phyloP scores from a whole-genome alignment of 73 alveolate species.

The Uronychia binucleata region DNA sequence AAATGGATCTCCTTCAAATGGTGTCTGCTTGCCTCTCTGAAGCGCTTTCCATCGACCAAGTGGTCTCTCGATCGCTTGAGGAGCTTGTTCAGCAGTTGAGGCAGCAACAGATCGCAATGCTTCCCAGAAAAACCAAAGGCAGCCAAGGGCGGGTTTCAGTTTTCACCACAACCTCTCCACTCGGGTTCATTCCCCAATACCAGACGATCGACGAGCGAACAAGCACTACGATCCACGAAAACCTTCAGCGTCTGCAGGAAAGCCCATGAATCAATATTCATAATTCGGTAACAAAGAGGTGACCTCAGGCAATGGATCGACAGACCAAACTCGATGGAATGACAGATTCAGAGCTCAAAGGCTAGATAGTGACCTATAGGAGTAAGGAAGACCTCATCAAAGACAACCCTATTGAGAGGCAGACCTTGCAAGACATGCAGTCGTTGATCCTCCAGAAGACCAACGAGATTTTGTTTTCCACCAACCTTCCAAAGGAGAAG shows the following conservation, averaged over 20 bases:
- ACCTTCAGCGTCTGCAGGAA: too few species aligned
- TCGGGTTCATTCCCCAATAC: neutral
- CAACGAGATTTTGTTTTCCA: neutral
- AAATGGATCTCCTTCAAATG: neutral
- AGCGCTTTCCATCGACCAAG: neutral
- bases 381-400: neutral
- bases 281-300: neutral
- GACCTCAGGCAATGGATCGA: too few species aligned
- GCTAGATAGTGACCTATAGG: neutral
- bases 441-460: neutral
- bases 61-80: neutral
- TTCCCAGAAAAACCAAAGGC: neutral
- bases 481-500: neutral
- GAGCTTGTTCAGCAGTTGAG: neutral
- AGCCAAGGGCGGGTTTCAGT: neutral
- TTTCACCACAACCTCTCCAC: neutral
- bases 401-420: neutral
- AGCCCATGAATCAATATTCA: neutral
- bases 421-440: neutral
- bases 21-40: neutral
- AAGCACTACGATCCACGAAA: too few species aligned
- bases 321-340: too few species aligned
- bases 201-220: neutral
- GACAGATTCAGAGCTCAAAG: neutral
- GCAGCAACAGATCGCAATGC: neutral